Conservation (phyloP, 2,329 filamentous ascomycete species). For the Karstenula rhodostoma region DNA sequence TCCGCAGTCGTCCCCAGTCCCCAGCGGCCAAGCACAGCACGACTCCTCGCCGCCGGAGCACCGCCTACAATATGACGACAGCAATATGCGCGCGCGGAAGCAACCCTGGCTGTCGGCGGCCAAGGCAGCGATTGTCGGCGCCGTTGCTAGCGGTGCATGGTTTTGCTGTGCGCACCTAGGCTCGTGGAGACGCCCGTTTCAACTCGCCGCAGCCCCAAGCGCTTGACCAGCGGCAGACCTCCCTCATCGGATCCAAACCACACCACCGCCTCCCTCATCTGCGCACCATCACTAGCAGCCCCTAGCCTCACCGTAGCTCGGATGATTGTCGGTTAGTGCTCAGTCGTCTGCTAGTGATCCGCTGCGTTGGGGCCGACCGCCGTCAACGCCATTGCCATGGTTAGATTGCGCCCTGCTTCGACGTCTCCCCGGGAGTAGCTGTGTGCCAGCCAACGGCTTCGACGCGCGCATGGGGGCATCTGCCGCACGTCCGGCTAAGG, state of each 20-base stretch:
- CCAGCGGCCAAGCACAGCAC: neutral
- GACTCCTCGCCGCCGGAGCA: neutral
- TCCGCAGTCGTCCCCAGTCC: neutral
- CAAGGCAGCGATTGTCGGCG: neutral
- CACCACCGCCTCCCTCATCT: conserved; percentile 4
- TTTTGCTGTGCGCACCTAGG: neutral
- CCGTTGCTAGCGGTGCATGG: neutral
- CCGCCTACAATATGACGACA: conserved; percentile 9
- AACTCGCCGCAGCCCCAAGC: conserved; percentile 7
- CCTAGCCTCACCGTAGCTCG: conserved; percentile 20
- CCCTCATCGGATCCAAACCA: conserved; percentile 12
- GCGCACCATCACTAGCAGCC: neutral
- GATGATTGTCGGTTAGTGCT: conserved; percentile 36
- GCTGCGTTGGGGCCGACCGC: conserved; percentile 33
- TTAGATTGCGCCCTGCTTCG: conserved; percentile 29
- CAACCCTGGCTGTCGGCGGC: neutral
- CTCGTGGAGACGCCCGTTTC: conserved; percentile 11
- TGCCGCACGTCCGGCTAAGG: conserved; percentile 37
- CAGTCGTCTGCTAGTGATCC: conserved; percentile 30
- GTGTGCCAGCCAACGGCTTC: conserved; percentile 35
- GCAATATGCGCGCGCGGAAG: neutral
- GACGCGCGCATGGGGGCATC: conserved; percentile 34
- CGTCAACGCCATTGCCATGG: conserved; percentile 30
- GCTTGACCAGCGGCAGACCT: conserved; percentile 20
- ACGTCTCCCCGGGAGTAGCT: conserved; percentile 23